These are phyloP conservation scores for Cyberlindnera maclurae DNA, from an alignment of 805 yeast species.

Conservation along the genomic window DNA sequence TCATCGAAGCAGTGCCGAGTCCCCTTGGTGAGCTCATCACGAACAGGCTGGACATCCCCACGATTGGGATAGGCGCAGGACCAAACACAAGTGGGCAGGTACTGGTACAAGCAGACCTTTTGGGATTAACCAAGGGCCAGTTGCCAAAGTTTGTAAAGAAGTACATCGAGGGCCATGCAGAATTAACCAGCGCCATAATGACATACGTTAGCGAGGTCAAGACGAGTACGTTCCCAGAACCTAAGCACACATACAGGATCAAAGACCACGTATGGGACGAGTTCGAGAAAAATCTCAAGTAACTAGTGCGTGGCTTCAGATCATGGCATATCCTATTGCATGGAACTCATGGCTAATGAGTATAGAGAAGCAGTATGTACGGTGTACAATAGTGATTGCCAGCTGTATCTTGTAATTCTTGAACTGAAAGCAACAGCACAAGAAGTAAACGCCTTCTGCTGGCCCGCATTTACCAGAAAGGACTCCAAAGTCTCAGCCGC, in stretches of 20 bases:
- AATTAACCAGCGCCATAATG: slow-evolving; percentile 44
- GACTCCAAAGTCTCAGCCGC: too few species aligned
- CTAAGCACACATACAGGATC: slow-evolving; percentile 59
- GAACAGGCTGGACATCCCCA: slow-evolving; percentile 54
- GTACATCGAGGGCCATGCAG: slow-evolving; percentile 45
- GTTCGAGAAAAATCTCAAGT: slow-evolving; percentile 28
- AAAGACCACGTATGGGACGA: slow-evolving; percentile 52
- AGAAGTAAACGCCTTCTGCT: too few species aligned
- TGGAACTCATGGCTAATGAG: too few species aligned
- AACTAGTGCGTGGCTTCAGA: too few species aligned
- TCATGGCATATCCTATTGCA: too few species aligned
- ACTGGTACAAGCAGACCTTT: slow-evolving; percentile 74
- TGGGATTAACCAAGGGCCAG: slow-evolving; percentile 60
- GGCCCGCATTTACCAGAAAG: too few species aligned
- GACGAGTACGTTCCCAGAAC: slow-evolving; percentile 50
- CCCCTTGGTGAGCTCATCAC: slow-evolving; percentile 63
- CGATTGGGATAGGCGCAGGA: slow-evolving; percentile 97
- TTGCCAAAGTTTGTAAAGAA: slow-evolving; percentile 70
- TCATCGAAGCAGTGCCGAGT: slow-evolving; percentile 83
- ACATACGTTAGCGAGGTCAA: slow-evolving; percentile 57
- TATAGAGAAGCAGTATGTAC: too few species aligned
- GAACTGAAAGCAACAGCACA: too few species aligned
- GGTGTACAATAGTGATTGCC: too few species aligned
- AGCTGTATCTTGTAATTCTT: too few species aligned
- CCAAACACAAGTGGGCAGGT: slow-evolving; percentile 81